A percentile compares a stretch with the other conserved stretches of the same genome.
These are phyloP conservation scores for Cenchrus americanus DNA, from an alignment of 176 grass and related monocot genomes.

Conservation along the genomic window DNA sequence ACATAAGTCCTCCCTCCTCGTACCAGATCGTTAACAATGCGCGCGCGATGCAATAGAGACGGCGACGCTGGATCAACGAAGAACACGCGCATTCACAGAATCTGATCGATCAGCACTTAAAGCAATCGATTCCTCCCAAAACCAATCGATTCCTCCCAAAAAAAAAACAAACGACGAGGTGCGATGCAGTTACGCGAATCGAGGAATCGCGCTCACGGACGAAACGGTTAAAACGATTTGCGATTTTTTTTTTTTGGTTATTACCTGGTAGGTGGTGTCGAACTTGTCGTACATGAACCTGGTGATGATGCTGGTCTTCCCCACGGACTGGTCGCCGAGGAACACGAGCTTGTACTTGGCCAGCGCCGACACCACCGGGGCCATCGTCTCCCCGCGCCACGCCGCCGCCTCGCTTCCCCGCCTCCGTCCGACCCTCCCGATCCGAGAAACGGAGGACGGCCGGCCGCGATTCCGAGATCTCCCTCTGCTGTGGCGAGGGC, in stretches of 20 bases:
- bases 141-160: too few relatives aligned
- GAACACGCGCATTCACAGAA: not conserved
- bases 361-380: slow-evolving; percentile 63
- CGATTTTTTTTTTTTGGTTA: not conserved
- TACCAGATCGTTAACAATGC: not conserved
- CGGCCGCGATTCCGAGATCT: not conserved
- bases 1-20: not conserved
- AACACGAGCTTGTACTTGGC: slow-evolving; percentile 97
- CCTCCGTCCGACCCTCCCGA: slow-evolving; percentile 6
- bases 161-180: not conserved
- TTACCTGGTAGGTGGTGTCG: slow-evolving; percentile 76
- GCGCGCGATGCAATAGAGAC: not conserved
- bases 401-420: not conserved
- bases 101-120: not conserved
- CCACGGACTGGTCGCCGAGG: slow-evolving; percentile 88
- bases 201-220: not conserved
- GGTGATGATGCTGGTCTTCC: slow-evolving; percentile 95
- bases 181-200: not conserved
- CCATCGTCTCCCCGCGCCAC: not conserved
- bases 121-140: not conserved
- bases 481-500: not conserved
- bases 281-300: slow-evolving; percentile 99
- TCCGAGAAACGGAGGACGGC: not conserved
- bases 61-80: not conserved
- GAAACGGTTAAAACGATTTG: not conserved